A percentile compares a stretch with the other conserved stretches of the same genome.
Conservation (phyloP, 2,329 filamentous ascomycete species). For the Rhinocladiella mackenziei region DNA sequence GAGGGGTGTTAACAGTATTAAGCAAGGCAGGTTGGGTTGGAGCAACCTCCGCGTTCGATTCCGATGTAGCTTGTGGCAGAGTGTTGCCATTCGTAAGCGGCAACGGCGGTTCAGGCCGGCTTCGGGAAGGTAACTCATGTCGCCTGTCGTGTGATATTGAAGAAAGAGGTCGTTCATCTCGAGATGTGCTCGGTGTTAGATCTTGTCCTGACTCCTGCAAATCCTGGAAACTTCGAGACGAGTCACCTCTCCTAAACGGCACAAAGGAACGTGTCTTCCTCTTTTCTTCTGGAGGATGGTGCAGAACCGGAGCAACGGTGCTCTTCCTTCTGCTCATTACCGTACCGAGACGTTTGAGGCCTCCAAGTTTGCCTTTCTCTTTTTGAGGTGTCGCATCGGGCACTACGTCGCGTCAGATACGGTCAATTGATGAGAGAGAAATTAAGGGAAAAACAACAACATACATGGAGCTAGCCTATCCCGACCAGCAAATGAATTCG, state of each 20-base stretch:
- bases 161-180: slow-evolving; percentile 16
- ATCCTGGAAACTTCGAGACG: slow-evolving; percentile 34
- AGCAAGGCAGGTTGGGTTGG: slow-evolving; percentile 13
- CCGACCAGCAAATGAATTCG: slow-evolving; percentile 41
- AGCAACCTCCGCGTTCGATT: slow-evolving; percentile 11
- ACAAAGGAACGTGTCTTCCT: slow-evolving; percentile 43
- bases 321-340: slow-evolving; percentile 48
- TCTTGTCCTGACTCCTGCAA: slow-evolving; percentile 29
- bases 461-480: slow-evolving; percentile 37
- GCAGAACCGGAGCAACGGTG: slow-evolving; percentile 36
- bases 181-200: slow-evolving; percentile 26
- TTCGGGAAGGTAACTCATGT: slow-evolving; percentile 13
- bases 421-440: too few species aligned
- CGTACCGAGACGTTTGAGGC: slow-evolving; percentile 45
- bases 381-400: slow-evolving; percentile 41
- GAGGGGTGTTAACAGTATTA: slow-evolving; percentile 9
- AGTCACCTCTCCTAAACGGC: slow-evolving; percentile 41
- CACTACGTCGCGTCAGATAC: slow-evolving; percentile 28
- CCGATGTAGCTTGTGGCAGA: slow-evolving; percentile 9
- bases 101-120: slow-evolving; percentile 8
- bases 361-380: slow-evolving; percentile 44
- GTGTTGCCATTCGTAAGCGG: slow-evolving; percentile 17
- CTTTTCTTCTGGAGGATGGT: slow-evolving; percentile 35
- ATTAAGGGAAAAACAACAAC: slow-evolving; percentile 16
- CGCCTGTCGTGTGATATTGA: slow-evolving; percentile 17